Evolutionary conservation across 805 yeast species (phyloP).

Genomic region (Spathaspora sp.): DNA sequence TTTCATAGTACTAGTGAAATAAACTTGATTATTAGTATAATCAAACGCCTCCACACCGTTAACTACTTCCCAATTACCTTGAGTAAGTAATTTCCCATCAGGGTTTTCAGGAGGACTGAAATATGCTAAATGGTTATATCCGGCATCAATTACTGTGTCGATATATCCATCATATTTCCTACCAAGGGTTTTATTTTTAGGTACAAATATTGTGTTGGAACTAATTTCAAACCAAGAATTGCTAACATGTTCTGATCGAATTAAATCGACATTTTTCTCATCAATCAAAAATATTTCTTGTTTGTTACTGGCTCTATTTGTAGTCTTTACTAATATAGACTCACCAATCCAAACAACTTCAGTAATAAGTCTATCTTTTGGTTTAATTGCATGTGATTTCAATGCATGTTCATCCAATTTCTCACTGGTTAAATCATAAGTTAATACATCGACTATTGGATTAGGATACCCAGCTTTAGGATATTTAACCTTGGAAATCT

Average conservation of each 20-base stretch:
- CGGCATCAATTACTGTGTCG: constrained; percentile 63
- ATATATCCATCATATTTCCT: constrained; percentile 61
- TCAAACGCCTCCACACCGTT: constrained; percentile 59
- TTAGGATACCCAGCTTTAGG: constrained; percentile 68
- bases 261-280: constrained; percentile 19
- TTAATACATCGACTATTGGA: constrained; percentile 49
- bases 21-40: constrained; percentile 42
- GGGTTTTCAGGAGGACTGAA: constrained; percentile 61
- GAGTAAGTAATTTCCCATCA: constrained; percentile 49
- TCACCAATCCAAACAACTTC: constrained; percentile 58
- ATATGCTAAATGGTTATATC: constrained; percentile 77
- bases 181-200: constrained; percentile 30
- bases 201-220: constrained; percentile 30
- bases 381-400: constrained; percentile 17
- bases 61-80: constrained; percentile 90
- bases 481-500: constrained; percentile 45
- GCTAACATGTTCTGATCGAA: constrained; percentile 43
- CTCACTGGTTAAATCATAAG: constrained; percentile 31
- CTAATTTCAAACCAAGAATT: constrained; percentile 61
- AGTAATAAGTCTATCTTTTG: constrained; percentile 49
- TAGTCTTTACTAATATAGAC: constrained; percentile 48
- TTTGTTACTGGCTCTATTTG: constrained; percentile 59
- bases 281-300: constrained; percentile 49
- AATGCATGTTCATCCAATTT: constrained; percentile 9
- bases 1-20: constrained; percentile 69